Evolutionary conservation across 805 yeast species (phyloP).

Genomic region (Starmerella tilneyi): DNA sequence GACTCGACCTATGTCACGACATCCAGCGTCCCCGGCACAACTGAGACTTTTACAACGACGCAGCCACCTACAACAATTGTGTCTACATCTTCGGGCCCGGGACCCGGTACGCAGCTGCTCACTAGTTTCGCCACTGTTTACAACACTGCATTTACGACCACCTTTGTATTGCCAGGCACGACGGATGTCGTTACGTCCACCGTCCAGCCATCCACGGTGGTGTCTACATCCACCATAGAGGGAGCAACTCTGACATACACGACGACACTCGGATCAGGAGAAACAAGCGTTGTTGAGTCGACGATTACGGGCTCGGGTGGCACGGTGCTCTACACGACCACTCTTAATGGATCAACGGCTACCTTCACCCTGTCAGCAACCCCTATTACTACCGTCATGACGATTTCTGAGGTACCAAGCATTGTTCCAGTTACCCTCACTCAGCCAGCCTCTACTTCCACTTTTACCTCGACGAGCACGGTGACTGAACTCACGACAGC

Average conservation of each 20-base stretch:
- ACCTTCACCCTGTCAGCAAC: conserved; percentile 1
- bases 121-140: conserved; percentile 8
- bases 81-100: not conserved
- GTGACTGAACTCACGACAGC: not conserved
- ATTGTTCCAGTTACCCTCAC: conserved; percentile 16
- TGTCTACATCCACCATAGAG: conserved; percentile 9
- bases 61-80: conserved; percentile 4
- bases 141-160: conserved; percentile 11
- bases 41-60: conserved; percentile 3
- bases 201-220: conserved; percentile 7
- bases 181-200: conserved; percentile 6
- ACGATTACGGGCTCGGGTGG: conserved; percentile 15
- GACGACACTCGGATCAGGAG: conserved; percentile 14
- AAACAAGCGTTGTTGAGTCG: conserved; percentile 3
- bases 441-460: conserved; percentile 12
- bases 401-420: conserved; percentile 13
- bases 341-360: conserved; percentile 3
- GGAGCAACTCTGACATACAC: conserved; percentile 12
- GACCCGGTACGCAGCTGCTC: conserved; percentile 7
- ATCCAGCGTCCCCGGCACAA: conserved; percentile 5
- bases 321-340: conserved; percentile 6
- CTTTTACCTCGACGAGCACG: not conserved
- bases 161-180: conserved; percentile 7
- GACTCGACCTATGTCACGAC: conserved; percentile 9
- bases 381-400: conserved; percentile 12